Base-by-base conservation (phyloP, 176 grass and related monocot species). In the Pontederia paniculata region DNA sequence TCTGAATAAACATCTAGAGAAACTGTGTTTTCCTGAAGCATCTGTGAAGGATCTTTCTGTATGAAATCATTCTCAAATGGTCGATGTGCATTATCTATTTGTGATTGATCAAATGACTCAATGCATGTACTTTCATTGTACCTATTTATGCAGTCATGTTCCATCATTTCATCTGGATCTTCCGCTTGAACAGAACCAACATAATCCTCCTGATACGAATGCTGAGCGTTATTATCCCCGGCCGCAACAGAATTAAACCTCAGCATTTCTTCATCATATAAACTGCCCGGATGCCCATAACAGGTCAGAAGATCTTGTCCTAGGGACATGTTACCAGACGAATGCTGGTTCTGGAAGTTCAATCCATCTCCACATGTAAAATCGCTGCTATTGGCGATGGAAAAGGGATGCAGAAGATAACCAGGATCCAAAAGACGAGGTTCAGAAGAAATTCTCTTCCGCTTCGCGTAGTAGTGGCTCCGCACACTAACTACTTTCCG, bases 381-480 rank as follows among this genome's bases (percentile, higher is more conserved):
- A 20, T 65, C 48, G 37, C 48, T 58, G 9, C 58, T 71, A 75
- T 22, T 57, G 21, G 63, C 42, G 50, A 52, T 70, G 74, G 61
- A 80, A 60, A 81, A 63, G 73, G 17, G 70, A 63, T 52, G 68
- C 28, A 71, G 70, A 74, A 77, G 55, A 66, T 78, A 89, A 57
- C 67, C 81, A 68, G 77, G 81, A 57, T 78, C 63, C 42, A 67
- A 57, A 52, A 69, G 54, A 62, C 70, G 75, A 21, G 81, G 70
- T 45, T 81, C 77, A 55, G 58, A 81, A 55, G 58, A 15, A 31
- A 84, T 13, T 75, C 77, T 77, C 67, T 84, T 89, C 66, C 67
- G 73, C 74, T 67, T 81, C 0, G 81, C 73, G 78, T 84, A 78
- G 53, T 84, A 89, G 49, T 73, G 23, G 63, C 77, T 78, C 67